These are phyloP conservation scores for Fragaria ananassa DNA, from an alignment of 306 rosid genomes.

Conservation along the genomic window DNA sequence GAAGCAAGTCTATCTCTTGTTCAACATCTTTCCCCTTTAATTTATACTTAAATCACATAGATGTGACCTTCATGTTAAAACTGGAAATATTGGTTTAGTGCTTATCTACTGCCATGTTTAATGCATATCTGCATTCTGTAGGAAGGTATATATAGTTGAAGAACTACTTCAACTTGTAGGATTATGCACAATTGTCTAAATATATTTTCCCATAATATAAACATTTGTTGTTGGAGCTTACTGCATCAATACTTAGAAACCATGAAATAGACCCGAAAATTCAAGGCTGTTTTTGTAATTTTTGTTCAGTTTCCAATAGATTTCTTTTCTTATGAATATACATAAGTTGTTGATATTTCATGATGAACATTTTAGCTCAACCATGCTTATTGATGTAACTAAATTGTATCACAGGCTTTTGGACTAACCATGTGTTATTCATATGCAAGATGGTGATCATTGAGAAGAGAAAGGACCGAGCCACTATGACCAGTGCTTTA, in stretches of 20 bases:
- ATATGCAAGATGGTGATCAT: too few relatives aligned
- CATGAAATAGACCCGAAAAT: too few relatives aligned
- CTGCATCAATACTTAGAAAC: not conserved
- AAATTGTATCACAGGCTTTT: not conserved
- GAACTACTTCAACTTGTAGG: conserved; percentile 33
- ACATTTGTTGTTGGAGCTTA: not conserved
- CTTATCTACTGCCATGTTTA: not conserved
- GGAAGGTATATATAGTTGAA: conserved; percentile 30
- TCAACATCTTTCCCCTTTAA: not conserved
- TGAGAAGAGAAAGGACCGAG: too few relatives aligned
- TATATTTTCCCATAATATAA: not conserved
- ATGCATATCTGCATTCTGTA: conserved; percentile 34
- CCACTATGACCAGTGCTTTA: too few relatives aligned
- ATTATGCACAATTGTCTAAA: not conserved
- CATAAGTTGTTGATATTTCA: not conserved
- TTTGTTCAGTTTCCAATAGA: conserved; percentile 9
- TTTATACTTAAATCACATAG: conserved; percentile 28
- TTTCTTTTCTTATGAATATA: not conserved
- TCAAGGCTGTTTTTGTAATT: conserved; percentile 4
- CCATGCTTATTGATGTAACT: not conserved
- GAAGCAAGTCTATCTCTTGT: conserved; percentile 21
- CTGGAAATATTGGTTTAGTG: conserved; percentile 26
- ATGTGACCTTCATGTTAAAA: conserved; percentile 40
- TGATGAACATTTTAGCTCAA: not conserved
- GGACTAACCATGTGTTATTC: too few relatives aligned